Evolutionary conservation across 495 filamentous ascomycete genomes (phyloP).

Genomic region (Aspergillus diversus): DNA sequence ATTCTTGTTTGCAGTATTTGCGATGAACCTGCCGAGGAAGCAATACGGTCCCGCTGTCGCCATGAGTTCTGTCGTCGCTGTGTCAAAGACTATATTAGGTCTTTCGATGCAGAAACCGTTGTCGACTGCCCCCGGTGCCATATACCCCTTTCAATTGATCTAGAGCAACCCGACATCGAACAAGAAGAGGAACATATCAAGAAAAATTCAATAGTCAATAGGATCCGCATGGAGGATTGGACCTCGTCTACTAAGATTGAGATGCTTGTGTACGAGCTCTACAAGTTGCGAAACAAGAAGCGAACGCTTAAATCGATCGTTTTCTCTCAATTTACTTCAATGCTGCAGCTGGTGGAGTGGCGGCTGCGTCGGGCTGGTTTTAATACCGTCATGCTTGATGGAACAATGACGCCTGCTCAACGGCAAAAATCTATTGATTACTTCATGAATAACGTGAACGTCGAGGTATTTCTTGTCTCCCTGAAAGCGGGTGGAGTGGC

Average conservation of each 20-base stretch:
- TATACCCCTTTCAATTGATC: constrained; percentile 83
- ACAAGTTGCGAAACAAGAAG: constrained; percentile 84
- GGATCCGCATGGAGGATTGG: constrained; percentile 97
- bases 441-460: constrained; percentile 91
- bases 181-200: constrained; percentile 82
- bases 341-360: constrained; percentile 88
- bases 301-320: constrained; percentile 87
- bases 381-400: constrained; percentile 96
- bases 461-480: constrained; percentile 93
- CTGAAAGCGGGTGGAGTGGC: constrained; percentile 96
- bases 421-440: constrained; percentile 89
- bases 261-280: constrained; percentile 89
- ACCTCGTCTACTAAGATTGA: constrained; percentile 98
- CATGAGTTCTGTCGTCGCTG: constrained; percentile 96
- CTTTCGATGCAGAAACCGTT: constrained; percentile 60
- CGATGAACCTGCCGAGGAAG: constrained; percentile 93
- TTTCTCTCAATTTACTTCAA: constrained; percentile 73
- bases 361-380: constrained; percentile 91
- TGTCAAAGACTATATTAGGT: constrained; percentile 79
- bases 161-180: constrained; percentile 91
- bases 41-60: constrained; percentile 85
- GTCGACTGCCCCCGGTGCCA: constrained; percentile 93
- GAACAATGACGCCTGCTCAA: constrained; percentile 91
- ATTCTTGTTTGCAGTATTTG: constrained; percentile 90
- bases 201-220: constrained; percentile 94